Percentiles rank a stretch among this genome's conserved stretches.
Evolutionary conservation across 345 rosid species (phyloP).

Genomic region (Trapa bicornis): DNA sequence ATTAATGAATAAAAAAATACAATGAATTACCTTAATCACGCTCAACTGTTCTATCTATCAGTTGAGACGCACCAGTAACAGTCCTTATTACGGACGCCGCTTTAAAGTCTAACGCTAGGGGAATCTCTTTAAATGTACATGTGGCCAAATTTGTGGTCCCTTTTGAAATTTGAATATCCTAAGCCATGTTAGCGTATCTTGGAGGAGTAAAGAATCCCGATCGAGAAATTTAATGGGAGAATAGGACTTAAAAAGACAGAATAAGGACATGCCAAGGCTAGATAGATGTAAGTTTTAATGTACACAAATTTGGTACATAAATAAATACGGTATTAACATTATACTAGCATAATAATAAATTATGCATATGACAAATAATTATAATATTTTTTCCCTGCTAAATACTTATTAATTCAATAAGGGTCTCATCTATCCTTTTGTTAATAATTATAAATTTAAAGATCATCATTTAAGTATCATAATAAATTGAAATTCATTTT

Average conservation of each 20-base stretch:
- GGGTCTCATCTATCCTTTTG: too few species aligned
- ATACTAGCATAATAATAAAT: too few species aligned
- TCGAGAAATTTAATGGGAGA: neutral
- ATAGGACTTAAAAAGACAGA: neutral
- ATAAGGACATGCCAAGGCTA: neutral
- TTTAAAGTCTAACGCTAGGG: neutral
- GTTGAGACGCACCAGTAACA: neutral
- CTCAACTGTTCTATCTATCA: neutral
- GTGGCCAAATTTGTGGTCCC: slow-evolving; percentile 4
- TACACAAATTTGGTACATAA: neutral
- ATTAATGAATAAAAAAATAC: too few species aligned
- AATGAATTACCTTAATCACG: neutral
- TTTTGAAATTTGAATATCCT: neutral
- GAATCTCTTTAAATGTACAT: neutral
- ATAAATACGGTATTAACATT: neutral
- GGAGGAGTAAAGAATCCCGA: neutral
- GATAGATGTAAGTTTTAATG: neutral
- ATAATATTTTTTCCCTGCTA: too few species aligned
- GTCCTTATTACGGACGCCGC: neutral
- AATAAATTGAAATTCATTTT: too few species aligned
- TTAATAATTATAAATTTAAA: too few species aligned
- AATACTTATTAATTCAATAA: too few species aligned
- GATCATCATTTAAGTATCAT: too few species aligned
- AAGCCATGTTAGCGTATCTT: slow-evolving; percentile 1
- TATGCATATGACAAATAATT: too few species aligned